Evolutionary conservation across 2,329 filamentous ascomycete species (phyloP).

Genomic region (Fusarium virguliforme): DNA sequence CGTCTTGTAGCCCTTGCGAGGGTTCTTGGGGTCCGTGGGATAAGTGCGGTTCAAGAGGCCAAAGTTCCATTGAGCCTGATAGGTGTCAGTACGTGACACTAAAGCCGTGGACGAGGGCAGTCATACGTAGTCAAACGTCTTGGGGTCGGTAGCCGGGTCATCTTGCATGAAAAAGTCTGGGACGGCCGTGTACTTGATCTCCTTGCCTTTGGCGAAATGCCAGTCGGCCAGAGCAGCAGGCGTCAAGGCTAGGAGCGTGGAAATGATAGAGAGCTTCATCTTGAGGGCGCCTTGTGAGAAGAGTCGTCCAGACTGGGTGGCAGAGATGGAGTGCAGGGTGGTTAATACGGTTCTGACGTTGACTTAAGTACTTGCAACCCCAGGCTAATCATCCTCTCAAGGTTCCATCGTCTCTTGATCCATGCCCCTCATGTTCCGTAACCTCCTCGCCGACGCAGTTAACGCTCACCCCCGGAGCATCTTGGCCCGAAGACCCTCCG

Average conservation of each 20-base stretch:
- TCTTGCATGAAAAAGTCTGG: conserved; percentile 77
- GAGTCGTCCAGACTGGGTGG: not conserved
- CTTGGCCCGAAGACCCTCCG: conserved; percentile 35
- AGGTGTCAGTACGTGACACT: not conserved
- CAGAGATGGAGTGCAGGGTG: not conserved
- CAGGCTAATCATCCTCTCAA: not conserved
- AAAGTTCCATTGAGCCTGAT: conserved; percentile 73
- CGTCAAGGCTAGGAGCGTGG: conserved; percentile 52
- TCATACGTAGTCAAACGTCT: conserved; percentile 76
- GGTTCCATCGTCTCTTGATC: conserved; percentile 31
- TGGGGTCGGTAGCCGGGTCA: conserved; percentile 68
- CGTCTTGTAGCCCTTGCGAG: conserved; percentile 61
- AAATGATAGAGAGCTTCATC: conserved; percentile 56
- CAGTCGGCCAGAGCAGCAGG: conserved; percentile 52
- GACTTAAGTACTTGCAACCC: conserved; percentile 31
- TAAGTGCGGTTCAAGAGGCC: conserved; percentile 77
- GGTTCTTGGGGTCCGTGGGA: conserved; percentile 65
- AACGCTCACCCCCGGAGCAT: conserved; percentile 25
- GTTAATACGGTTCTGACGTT: not conserved
- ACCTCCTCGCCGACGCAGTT: not conserved
- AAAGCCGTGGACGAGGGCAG: not conserved
- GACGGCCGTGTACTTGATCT: conserved; percentile 74
- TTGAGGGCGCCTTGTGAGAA: conserved; percentile 7
- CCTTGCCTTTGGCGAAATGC: conserved; percentile 55
- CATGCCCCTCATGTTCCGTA: not conserved